Evolutionary conservation across 805 yeast genomes (phyloP), one percentile per base, ranked within the genome.

Genomic region (Saccharomycopsis fodiens): DNA sequence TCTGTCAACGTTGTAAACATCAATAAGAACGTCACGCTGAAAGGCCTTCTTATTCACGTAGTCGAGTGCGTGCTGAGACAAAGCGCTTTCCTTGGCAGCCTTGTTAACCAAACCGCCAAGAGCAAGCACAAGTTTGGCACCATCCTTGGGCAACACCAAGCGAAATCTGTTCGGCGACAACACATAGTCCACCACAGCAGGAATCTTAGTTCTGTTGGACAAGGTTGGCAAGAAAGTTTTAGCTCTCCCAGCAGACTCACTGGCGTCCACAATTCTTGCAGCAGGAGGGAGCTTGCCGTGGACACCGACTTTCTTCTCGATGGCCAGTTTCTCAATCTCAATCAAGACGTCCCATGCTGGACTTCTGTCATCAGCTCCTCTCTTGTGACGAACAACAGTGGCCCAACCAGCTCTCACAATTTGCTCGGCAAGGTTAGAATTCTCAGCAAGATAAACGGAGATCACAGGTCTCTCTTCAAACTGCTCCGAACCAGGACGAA

Each of bases 1-100:
- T 57, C 79, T 83, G 59, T 87, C 96, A 43, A 75, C 74, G 47
- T 75, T 80, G 53, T 75, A 75, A 17, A 86, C 73, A 44, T 81
- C 82, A 52, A 86, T 66, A 52, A 74, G 78, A 36, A 86, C 85
- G 51, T 79, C 85, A 58, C 87, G 74, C 65, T 86, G 96, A 59
- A 77, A 67, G 42, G 74, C 69, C 50, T 73, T 73, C 50, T 70
- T 72, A 55, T 67, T 69, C 49, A 79, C 71, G 57, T 66, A 78
- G 32, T 68, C 73, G 23, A 76, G 57, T 1, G 85, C 85, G 34
- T 67, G 72, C 17, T 73, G 71, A 7, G 73, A 61, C 57, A 52
- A n/a, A 3, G 53, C 61, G 3, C 65, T 57, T 6, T 66, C 70
- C 42, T 63, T 67, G 19, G 55, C 42, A 46, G 61, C 61, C 40